These are phyloP conservation scores for Yamadazyma buinensis DNA, from an alignment of 1,139 yeast genomes.

Conservation along the genomic window DNA sequence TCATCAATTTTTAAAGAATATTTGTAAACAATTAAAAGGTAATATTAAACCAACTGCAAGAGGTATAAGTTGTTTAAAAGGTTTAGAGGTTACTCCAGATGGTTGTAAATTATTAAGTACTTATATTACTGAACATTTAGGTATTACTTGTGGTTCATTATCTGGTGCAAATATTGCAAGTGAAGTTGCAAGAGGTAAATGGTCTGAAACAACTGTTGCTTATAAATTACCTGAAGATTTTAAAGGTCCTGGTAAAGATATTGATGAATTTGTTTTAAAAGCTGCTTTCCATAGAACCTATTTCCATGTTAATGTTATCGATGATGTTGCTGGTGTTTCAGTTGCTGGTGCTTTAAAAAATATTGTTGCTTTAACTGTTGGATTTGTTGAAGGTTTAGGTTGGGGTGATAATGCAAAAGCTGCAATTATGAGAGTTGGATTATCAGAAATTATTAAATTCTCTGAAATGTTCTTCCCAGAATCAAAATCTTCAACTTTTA, in stretches of 20 bases:
- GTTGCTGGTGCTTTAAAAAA: slow-evolving; percentile 51
- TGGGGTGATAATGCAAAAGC: slow-evolving; percentile 54
- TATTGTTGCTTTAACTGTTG: slow-evolving; percentile 46
- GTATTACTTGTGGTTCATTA: slow-evolving; percentile 44
- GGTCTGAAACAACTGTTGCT: slow-evolving; percentile 52
- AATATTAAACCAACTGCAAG: slow-evolving; percentile 35
- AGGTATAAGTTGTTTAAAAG: slow-evolving; percentile 48
- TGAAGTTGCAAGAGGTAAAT: slow-evolving; percentile 44
- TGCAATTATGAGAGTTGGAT: slow-evolving; percentile 47
- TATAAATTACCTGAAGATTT: slow-evolving; percentile 39
- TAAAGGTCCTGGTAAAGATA: slow-evolving; percentile 40
- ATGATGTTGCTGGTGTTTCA: slow-evolving; percentile 47
- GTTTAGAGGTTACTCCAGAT: slow-evolving; percentile 42
- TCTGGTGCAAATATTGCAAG: slow-evolving; percentile 50
- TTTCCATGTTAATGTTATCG: slow-evolving; percentile 46
- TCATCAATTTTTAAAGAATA: slow-evolving; percentile 43
- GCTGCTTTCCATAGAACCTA: slow-evolving; percentile 46
- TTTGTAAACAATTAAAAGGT: slow-evolving; percentile 37
- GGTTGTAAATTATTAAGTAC: slow-evolving; percentile 45
- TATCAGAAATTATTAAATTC: slow-evolving; percentile 41
- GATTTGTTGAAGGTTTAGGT: slow-evolving; percentile 47
- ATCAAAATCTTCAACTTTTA: slow-evolving; percentile 36
- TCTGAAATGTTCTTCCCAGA: slow-evolving; percentile 41
- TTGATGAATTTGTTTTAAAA: slow-evolving; percentile 38
- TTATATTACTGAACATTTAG: slow-evolving; percentile 41